These are phyloP conservation scores for Kwoniella europaea DNA, from an alignment of 768 basidiomycete genomes.

Conservation along the genomic window DNA sequence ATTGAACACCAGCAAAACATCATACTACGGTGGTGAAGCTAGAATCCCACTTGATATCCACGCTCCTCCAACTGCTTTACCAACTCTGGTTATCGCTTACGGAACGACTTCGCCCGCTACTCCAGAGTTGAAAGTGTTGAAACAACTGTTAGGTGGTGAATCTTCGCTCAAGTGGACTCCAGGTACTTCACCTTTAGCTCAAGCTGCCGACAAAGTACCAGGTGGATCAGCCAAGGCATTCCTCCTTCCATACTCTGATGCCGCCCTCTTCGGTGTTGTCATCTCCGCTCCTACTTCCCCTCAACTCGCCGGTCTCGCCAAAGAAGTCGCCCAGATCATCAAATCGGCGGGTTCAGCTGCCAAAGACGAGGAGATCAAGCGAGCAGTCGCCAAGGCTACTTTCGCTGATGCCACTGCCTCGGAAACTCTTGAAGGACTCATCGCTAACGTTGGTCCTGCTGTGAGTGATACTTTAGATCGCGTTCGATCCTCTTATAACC, in stretches of 20 bases:
- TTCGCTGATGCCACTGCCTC: constrained; percentile 73
- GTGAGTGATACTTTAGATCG: constrained; percentile 58
- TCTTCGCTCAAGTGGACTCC: constrained; percentile 86
- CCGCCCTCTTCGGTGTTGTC: constrained; percentile 80
- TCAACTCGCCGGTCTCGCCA: constrained; percentile 63
- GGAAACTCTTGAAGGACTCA: constrained; percentile 73
- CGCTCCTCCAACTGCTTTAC: constrained; percentile 62
- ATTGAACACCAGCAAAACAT: constrained; percentile 60
- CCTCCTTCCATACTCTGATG: constrained; percentile 88
- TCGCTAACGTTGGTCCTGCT: constrained; percentile 68
- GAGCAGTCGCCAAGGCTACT: constrained; percentile 85
- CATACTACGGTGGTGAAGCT: constrained; percentile 84
- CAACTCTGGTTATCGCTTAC: constrained; percentile 83
- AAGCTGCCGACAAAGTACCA: constrained; percentile 63
- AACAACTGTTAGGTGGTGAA: constrained; percentile 76
- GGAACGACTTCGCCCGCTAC: constrained; percentile 69
- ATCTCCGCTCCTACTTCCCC: constrained; percentile 71
- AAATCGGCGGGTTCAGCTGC: constrained; percentile 61
- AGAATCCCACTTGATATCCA: constrained; percentile 66
- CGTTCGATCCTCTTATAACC: not conserved
- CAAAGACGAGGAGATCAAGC: constrained; percentile 74
- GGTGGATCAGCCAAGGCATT: constrained; percentile 71
- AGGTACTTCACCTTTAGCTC: constrained; percentile 71
- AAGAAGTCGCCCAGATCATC: constrained; percentile 68
- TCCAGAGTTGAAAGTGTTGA: constrained; percentile 77